Percentiles rank a stretch among this genome's conserved stretches.
Conservation (phyloP, 768 basidiomycete genomes). For the Dentipellis sp. region DNA sequence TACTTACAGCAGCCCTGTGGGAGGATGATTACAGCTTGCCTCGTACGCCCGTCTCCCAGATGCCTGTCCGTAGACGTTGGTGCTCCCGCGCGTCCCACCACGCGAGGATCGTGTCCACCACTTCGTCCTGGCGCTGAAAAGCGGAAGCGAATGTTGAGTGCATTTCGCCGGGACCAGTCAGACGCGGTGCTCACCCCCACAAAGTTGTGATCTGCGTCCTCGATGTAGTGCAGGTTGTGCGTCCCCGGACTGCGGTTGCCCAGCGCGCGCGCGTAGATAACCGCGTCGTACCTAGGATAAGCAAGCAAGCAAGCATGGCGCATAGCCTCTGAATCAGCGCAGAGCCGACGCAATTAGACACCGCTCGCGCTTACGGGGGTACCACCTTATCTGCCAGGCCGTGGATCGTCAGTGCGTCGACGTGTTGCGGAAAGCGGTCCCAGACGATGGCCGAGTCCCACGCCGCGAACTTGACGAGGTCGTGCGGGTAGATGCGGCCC, state of each 20-base stretch:
- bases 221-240: constrained; percentile 59
- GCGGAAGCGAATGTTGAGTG: not conserved
- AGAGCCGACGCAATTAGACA: too few species aligned
- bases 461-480: constrained; percentile 49
- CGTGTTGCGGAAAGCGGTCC: constrained; percentile 50
- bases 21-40: constrained; percentile 29
- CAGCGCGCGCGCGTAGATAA: constrained; percentile 58
- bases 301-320: not conserved
- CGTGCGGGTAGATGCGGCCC: constrained; percentile 45
- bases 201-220: constrained; percentile 76
- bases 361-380: constrained; percentile 42
- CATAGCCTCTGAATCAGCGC: too few species aligned
- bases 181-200: constrained; percentile 33
- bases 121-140: constrained; percentile 47
- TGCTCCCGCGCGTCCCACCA: constrained; percentile 49
- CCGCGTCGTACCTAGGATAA: constrained; percentile 50
- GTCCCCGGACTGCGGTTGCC: constrained; percentile 53
- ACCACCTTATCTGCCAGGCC: constrained; percentile 64
- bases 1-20: too few species aligned
- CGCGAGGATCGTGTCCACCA: constrained; percentile 56
- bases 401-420: constrained; percentile 70
- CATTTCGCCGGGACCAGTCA: not conserved
- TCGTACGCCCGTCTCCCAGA: constrained; percentile 52
- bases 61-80: constrained; percentile 46
- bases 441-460: constrained; percentile 66